These are phyloP conservation scores for Macadamia tetraphylla DNA, from an alignment of 164 flowering plant genomes.

Conservation along the genomic window DNA sequence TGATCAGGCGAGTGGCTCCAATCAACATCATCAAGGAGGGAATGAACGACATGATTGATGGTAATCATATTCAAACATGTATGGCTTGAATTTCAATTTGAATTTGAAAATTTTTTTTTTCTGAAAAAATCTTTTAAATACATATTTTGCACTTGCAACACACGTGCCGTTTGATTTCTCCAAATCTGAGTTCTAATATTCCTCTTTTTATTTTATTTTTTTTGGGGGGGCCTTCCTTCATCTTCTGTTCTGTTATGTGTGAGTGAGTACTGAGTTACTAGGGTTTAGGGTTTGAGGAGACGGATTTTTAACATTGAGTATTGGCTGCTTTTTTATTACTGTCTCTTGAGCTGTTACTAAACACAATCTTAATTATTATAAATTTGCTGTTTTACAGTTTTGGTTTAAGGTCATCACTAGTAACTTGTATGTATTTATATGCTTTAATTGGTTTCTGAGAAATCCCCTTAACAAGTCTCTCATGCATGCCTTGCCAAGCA, in stretches of 20 bases:
- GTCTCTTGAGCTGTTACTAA: background rate
- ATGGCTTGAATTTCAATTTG: slow-evolving; percentile 1
- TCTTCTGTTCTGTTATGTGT: background rate
- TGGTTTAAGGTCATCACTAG: background rate
- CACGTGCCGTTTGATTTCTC: slow-evolving; percentile 45
- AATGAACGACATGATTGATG: slow-evolving; percentile 53
- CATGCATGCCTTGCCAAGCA: slow-evolving; percentile 1
- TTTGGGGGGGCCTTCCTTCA: too few relatives aligned
- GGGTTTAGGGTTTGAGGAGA: slow-evolving; percentile 30
- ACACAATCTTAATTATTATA: background rate
- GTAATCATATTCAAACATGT: background rate
- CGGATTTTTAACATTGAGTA: slow-evolving; percentile 20
- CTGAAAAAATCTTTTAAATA: background rate
- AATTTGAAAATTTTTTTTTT: background rate
- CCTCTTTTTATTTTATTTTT: slow-evolving; percentile 8
- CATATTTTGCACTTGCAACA: slow-evolving; percentile 20
- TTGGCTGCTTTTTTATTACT: slow-evolving; percentile 23
- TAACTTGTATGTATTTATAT: background rate
- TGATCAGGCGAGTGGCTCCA: slow-evolving; percentile 42
- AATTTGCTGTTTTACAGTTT: background rate
- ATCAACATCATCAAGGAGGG: slow-evolving; percentile 51
- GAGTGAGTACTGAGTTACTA: slow-evolving; percentile 27
- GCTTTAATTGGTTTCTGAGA: background rate
- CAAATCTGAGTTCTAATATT: slow-evolving; percentile 15
- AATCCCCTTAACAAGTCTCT: background rate